Evolutionary conservation across 2,329 filamentous ascomycete genomes (phyloP).

Genomic region (Coniella vitis): DNA sequence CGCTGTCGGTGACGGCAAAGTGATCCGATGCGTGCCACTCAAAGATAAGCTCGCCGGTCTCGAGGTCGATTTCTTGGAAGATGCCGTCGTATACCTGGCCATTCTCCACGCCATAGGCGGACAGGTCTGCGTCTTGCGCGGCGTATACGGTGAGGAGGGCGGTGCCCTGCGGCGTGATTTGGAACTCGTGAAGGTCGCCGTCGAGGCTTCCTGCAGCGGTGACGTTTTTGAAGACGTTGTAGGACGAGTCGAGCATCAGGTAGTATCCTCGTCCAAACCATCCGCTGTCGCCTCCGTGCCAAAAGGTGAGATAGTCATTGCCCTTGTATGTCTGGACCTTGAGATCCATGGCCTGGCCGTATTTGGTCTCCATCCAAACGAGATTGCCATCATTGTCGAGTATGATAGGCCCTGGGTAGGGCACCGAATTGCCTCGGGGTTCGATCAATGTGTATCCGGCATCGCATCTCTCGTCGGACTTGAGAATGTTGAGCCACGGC

Average conservation of each 20-base stretch:
- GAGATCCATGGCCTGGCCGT: conserved; percentile 14
- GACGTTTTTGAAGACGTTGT: conserved; percentile 16
- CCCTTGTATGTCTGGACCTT: conserved; percentile 26
- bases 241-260: conserved; percentile 15
- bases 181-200: conserved; percentile 36
- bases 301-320: conserved; percentile 29
- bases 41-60: conserved; percentile 30
- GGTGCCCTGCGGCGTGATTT: conserved; percentile 33
- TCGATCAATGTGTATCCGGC: conserved; percentile 16
- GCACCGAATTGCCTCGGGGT: conserved; percentile 15
- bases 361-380: conserved; percentile 22
- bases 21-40: conserved; percentile 30
- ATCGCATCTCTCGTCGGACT: conserved; percentile 15
- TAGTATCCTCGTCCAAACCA: conserved; percentile 15
- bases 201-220: conserved; percentile 22
- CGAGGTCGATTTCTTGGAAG: conserved; percentile 33
- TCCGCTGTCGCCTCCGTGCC: conserved; percentile 19
- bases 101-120: conserved; percentile 23
- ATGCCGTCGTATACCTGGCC: conserved; percentile 28
- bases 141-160: conserved; percentile 37
- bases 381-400: conserved; percentile 21
- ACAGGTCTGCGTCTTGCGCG: conserved; percentile 25
- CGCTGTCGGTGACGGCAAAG: conserved; percentile 23
- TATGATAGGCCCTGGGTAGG: conserved; percentile 20
- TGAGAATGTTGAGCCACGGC: conserved; percentile 15